phyloP scores from a whole-genome alignment of 345 rosid genomes.

The Salix suchowensis region DNA sequence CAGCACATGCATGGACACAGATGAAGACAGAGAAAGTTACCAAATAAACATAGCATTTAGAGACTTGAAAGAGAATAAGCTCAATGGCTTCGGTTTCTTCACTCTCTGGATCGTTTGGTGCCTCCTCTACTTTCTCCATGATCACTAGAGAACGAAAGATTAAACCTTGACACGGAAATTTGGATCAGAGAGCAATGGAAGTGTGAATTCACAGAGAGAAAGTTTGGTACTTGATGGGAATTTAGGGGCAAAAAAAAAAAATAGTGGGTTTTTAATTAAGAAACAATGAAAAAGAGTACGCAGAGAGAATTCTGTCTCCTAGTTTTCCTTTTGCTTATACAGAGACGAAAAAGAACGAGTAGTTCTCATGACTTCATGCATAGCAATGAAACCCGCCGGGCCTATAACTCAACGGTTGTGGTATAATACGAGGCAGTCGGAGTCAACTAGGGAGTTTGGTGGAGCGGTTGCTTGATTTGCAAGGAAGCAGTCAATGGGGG shows the following conservation, averaged over 20 bases:
- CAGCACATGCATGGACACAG: background rate
- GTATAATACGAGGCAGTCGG: background rate
- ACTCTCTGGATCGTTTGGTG: conserved; percentile 14
- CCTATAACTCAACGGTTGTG: background rate
- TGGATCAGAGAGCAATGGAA: background rate
- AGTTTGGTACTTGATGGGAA: background rate
- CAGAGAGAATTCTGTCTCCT: background rate
- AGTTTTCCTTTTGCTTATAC: background rate
- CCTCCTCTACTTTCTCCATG: conserved; percentile 29
- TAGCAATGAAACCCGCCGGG: too few relatives aligned
- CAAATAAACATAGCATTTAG: conserved; percentile 92
- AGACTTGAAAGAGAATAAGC: conserved; percentile 37
- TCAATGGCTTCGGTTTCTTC: conserved; percentile 65
- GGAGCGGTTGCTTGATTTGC: conserved; percentile 2
- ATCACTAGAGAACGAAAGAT: background rate
- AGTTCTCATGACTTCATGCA: too few relatives aligned
- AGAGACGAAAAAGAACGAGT: background rate
- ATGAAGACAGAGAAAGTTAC: conserved; percentile 28
- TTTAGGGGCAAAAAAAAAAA: too few relatives aligned
- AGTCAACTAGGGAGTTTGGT: conserved; percentile 5
- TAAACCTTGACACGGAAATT: background rate
- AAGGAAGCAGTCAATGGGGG: background rate
- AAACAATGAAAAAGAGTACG: background rate
- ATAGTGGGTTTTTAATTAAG: background rate
- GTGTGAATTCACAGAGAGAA: background rate